Evolutionary conservation across 257 asterid genomes (phyloP).

Genomic region (Ophiorrhiza pumila): DNA sequence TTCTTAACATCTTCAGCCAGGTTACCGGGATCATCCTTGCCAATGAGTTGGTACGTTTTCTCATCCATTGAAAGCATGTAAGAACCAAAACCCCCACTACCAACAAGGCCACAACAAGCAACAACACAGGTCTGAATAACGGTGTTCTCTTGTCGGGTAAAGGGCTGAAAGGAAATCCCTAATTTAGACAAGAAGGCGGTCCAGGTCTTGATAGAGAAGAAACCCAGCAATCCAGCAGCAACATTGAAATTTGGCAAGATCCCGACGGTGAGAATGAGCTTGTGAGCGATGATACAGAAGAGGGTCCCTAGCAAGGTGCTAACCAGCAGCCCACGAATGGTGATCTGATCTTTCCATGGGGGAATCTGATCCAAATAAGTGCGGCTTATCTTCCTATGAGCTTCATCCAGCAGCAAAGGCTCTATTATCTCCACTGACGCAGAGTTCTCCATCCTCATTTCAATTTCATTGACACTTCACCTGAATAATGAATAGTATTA

Average conservation of each 20-base stretch:
- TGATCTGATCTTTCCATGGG: constrained; percentile 88
- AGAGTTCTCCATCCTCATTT: constrained; percentile 56
- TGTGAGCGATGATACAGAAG: constrained; percentile 89
- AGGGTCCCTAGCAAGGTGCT: constrained; percentile 79
- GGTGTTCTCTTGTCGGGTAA: constrained; percentile 88
- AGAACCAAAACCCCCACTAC: constrained; percentile 91
- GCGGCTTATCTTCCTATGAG: constrained; percentile 8
- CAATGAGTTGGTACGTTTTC: constrained; percentile 81
- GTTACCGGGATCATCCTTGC: constrained; percentile 94
- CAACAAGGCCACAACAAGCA: constrained; percentile 96
- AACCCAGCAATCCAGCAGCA: constrained; percentile 91
- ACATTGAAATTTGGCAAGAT: constrained; percentile 89
- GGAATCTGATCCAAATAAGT: constrained; percentile 34
- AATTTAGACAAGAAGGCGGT: constrained; percentile 53
- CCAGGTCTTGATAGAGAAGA: constrained; percentile 88
- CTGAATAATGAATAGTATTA: too few relatives aligned
- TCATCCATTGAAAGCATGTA: constrained; percentile 94
- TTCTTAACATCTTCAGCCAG: constrained; percentile 89
- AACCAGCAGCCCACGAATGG: constrained; percentile 74
- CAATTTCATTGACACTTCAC: too few relatives aligned
- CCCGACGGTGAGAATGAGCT: constrained; percentile 92
- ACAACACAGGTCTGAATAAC: constrained; percentile 96
- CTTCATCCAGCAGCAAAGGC: constrained; percentile 49
- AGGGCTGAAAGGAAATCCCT: constrained; percentile 54
- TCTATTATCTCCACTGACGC: constrained; percentile 61